phyloP scores from a whole-genome alignment of 495 filamentous ascomycete genomes.

The Bryoglossum gracile region DNA sequence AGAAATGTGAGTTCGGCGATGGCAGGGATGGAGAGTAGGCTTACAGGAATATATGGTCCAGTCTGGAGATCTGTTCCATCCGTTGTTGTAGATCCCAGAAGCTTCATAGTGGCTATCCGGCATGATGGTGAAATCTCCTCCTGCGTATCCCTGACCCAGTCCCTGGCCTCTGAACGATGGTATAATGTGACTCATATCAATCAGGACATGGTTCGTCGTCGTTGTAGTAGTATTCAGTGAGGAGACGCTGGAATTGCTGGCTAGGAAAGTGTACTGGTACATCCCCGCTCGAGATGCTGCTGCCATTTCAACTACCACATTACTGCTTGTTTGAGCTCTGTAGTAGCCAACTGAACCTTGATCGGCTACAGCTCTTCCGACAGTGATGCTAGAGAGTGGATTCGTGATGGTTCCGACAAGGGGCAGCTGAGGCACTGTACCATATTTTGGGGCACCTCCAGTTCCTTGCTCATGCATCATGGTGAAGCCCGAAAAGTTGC shows the following conservation, averaged over 20 bases:
- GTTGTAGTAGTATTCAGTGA: no score
- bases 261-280: constrained; percentile 55
- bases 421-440: constrained; percentile 62
- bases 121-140: constrained; percentile 49
- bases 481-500: constrained; percentile 60
- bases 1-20: background rate
- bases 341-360: constrained; percentile 56
- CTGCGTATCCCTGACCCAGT: constrained; percentile 57
- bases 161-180: constrained; percentile 53
- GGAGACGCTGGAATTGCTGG: constrained; percentile 28
- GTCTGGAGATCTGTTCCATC: constrained; percentile 42
- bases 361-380: constrained; percentile 43
- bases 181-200: constrained; percentile 67
- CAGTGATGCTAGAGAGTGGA: constrained; percentile 51
- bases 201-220: constrained; percentile 44
- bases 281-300: constrained; percentile 57
- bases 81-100: constrained; percentile 56
- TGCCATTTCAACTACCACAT: constrained; percentile 51
- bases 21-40: background rate
- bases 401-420: constrained; percentile 45
- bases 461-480: constrained; percentile 72
- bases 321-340: constrained; percentile 44
- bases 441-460: constrained; percentile 69
- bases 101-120: constrained; percentile 55
- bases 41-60: constrained; percentile 64